phyloP scores from a whole-genome alignment of 2,329 filamentous ascomycete species.

The Apiospora pterosperma region DNA sequence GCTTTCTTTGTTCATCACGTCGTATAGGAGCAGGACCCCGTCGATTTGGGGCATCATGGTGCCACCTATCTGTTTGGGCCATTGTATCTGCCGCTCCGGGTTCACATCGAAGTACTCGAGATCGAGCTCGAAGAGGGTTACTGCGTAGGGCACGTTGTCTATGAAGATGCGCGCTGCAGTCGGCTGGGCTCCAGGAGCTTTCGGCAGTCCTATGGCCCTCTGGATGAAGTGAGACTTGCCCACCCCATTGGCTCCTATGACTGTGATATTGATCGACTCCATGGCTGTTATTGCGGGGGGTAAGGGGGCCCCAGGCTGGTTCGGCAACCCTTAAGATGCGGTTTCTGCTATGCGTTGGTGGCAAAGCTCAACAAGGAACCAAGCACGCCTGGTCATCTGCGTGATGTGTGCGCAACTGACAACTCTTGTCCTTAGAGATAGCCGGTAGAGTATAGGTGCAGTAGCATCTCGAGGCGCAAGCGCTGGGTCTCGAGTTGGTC shows the following conservation, averaged over 20 bases:
- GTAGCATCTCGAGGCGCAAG: not conserved
- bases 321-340: not conserved
- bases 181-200: conserved; percentile 50
- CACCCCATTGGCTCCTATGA: conserved; percentile 63
- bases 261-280: conserved; percentile 62
- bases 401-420: not conserved
- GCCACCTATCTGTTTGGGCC: conserved; percentile 67
- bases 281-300: conserved; percentile 28
- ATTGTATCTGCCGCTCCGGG: conserved; percentile 56
- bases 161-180: conserved; percentile 56
- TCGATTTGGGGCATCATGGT: conserved; percentile 73
- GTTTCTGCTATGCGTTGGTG: not conserved
- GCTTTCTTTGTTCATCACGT: conserved; percentile 76
- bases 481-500: not conserved
- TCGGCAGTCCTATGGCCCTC: conserved; percentile 53
- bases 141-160: conserved; percentile 54
- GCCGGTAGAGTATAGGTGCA: not conserved
- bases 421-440: not conserved
- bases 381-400: not conserved
- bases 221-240: conserved; percentile 69
- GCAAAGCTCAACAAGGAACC: not conserved
- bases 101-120: conserved; percentile 62
- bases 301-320: not conserved
- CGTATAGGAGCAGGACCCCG: conserved; percentile 81
- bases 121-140: conserved; percentile 64